Percentiles rank a stretch among this genome's conserved stretches.
These are phyloP conservation scores for Stephanodiscus minutulus DNA, from an alignment of 108 stramenopile genomes.

Conservation along the genomic window DNA sequence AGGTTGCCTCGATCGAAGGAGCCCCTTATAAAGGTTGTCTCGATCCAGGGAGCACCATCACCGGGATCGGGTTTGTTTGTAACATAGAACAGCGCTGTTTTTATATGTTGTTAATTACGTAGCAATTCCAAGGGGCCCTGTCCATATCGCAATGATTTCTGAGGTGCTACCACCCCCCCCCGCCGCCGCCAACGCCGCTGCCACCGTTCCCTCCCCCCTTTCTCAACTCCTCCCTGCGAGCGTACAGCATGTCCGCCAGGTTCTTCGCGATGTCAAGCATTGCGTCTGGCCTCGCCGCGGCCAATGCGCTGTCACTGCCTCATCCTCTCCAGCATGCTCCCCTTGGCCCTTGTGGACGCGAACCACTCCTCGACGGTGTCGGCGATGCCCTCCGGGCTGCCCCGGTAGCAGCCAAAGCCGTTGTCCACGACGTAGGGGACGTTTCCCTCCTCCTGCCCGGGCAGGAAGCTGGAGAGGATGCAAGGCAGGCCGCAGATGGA, in stretches of 20 bases:
- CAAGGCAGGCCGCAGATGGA: constrained; percentile 92
- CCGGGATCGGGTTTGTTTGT: too few species aligned
- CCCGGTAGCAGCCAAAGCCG: constrained; percentile 89
- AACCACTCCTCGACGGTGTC: constrained; percentile 85
- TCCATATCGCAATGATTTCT: neutral
- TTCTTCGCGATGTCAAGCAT: constrained; percentile 87
- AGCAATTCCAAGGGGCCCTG: neutral
- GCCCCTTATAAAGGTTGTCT: too few species aligned
- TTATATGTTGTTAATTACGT: neutral
- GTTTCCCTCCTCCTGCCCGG: constrained; percentile 97
- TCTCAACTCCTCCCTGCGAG: constrained; percentile 34
- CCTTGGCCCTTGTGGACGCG: constrained; percentile 46
- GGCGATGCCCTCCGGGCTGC: constrained; percentile 78
- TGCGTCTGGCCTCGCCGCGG: constrained; percentile 79
- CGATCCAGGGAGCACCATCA: neutral
- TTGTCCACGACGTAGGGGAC: constrained; percentile 87
- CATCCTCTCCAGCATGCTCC: constrained; percentile 55
- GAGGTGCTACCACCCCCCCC: neutral
- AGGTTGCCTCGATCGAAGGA: too few species aligned
- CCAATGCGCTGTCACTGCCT: constrained; percentile 66
- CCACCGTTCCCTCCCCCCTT: neutral
- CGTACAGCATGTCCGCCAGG: constrained; percentile 74
- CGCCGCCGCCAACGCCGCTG: neutral
- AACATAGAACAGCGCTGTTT: neutral
- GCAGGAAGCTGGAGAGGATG: constrained; percentile 89